Percentiles rank a stretch among this genome's conserved stretches.
phyloP scores from a whole-genome alignment of 371 early-diverging fungal species.

The Mucor saturninus region DNA sequence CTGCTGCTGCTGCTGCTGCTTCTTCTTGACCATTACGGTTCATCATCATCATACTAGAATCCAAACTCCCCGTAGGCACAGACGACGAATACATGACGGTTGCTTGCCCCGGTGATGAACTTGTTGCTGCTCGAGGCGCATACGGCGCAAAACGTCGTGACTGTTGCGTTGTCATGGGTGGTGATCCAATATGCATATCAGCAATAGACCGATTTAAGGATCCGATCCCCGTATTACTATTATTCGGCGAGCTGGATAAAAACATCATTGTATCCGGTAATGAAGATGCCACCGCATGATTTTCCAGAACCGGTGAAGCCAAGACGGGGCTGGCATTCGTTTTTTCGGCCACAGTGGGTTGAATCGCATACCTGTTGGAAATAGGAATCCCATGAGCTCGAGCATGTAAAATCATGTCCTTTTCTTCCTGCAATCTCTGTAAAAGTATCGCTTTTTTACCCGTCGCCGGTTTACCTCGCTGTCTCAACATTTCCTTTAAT shows the following conservation, averaged over 20 bases:
- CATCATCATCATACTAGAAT: slow-evolving; percentile 15
- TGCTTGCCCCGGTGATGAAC: slow-evolving; percentile 8
- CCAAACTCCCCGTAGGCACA: slow-evolving; percentile 22
- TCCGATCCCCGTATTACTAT: slow-evolving; percentile 1
- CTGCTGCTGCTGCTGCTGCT: slow-evolving; percentile 3
- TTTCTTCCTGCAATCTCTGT: slow-evolving; percentile 66
- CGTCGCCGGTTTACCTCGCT: slow-evolving; percentile 71
- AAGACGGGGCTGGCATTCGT: slow-evolving; percentile 7
- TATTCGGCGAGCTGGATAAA: slow-evolving; percentile 35
- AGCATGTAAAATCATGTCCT: slow-evolving; percentile 32
- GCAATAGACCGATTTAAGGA: slow-evolving; percentile 34
- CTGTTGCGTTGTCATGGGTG: slow-evolving; percentile 21
- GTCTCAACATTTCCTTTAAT: slow-evolving; percentile 75
- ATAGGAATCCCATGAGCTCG: slow-evolving; percentile 23
- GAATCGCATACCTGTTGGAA: slow-evolving; percentile 7
- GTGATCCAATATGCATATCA: slow-evolving; percentile 38
- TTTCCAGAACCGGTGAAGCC: slow-evolving; percentile 24
- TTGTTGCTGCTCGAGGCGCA: slow-evolving; percentile 7
- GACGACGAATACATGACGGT: slow-evolving; percentile 22
- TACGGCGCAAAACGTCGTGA: slow-evolving; percentile 36
- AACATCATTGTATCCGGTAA: slow-evolving; percentile 27
- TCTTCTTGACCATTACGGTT: not conserved
- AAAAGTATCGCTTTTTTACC: slow-evolving; percentile 75
- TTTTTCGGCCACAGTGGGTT: not conserved
- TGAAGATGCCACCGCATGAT: slow-evolving; percentile 17